Base-by-base conservation (phyloP, 805 yeast species). In the Candida montana region DNA sequence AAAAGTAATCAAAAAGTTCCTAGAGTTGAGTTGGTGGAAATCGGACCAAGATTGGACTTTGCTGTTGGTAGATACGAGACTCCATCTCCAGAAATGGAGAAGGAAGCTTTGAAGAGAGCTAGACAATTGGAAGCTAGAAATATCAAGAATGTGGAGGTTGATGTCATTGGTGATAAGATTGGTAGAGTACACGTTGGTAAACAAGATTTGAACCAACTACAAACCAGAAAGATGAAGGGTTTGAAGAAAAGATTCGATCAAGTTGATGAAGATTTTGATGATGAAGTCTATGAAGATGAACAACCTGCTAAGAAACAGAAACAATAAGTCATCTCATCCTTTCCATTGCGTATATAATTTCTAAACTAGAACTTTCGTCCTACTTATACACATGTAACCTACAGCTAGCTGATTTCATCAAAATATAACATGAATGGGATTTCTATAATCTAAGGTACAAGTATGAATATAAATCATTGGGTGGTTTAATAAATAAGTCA, bases 181-280 rank as follows among this genome's bases (percentile, higher is more conserved):
- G 99, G 97, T 55, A 85, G 91, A 68, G 80, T 93, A 57, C 99
- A 93, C 62, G 84, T 93, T 65, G 97, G 96, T 67, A 81, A 81
- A 63, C 99, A 93, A 72, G 98, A 93, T 63, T 72, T 93, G 63
- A 73, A 77, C 59, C 82, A 82, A 63, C 65, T 93, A 61, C 99
- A 93, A 69, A 91, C 99, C 6, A 80, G 99, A 68, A 93, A 93
- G 79, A 88, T 93, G 96, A 93, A 93, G 75, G 99, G 99, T 63
- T 74, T 93, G 59, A 93, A 93, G 69, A 74, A 85, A 42, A 79
- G 76, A 62, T 90, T 74, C 55, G 96, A 90, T 61, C 96, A 87
- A 65, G 67, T 63, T 16, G 68, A 62, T 34, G 72, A 65, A 23
- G 76, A 69, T 20, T 78, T 75, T 32, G 82, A 73, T 39, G 78